Conservation (phyloP, 495 filamentous ascomycete species). For the Penicillium subrubescens region DNA sequence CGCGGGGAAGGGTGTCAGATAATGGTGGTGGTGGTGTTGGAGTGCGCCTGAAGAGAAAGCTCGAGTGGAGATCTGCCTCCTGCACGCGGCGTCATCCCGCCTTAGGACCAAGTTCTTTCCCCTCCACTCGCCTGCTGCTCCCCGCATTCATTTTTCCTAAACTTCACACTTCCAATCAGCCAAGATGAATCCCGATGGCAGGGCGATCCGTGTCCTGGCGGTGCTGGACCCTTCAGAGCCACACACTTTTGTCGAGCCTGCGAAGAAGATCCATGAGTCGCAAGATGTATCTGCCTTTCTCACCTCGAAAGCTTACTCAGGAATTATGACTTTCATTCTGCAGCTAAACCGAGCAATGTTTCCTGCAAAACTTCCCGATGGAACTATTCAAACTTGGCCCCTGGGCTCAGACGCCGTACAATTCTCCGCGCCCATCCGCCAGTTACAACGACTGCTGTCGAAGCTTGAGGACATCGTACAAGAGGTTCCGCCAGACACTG, state of each 20-base stretch:
- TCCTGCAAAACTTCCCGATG: conserved; percentile 54
- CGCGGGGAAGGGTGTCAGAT: not conserved
- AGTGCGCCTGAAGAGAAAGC: conserved; percentile 11
- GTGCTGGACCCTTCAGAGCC: conserved; percentile 30
- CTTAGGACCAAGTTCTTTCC: conserved; percentile 2
- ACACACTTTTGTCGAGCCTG: conserved; percentile 38
- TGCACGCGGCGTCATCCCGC: conserved; percentile 14
- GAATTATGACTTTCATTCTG: conserved; percentile 82
- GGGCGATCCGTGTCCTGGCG: conserved; percentile 33
- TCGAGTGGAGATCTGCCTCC: conserved; percentile 16
- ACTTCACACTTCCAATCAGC: not conserved
- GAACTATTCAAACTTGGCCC: conserved; percentile 55
- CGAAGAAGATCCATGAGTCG: conserved; percentile 80
- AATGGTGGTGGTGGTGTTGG: conserved; percentile 1
- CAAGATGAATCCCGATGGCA: conserved; percentile 31
- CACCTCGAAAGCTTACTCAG: conserved; percentile 75
- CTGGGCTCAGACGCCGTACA: conserved; percentile 48
- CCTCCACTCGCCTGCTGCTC: not conserved
- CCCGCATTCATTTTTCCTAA: not conserved
- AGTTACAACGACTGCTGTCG: conserved; percentile 63
- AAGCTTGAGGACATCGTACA: conserved; percentile 67
- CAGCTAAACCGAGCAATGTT: conserved; percentile 90
- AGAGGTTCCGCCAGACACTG: conserved; percentile 79
- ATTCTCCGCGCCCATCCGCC: conserved; percentile 62
- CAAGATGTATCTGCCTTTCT: conserved; percentile 78